phyloP scores from a whole-genome alignment of 177 flowering plant species.

The Vitis hybrid region DNA sequence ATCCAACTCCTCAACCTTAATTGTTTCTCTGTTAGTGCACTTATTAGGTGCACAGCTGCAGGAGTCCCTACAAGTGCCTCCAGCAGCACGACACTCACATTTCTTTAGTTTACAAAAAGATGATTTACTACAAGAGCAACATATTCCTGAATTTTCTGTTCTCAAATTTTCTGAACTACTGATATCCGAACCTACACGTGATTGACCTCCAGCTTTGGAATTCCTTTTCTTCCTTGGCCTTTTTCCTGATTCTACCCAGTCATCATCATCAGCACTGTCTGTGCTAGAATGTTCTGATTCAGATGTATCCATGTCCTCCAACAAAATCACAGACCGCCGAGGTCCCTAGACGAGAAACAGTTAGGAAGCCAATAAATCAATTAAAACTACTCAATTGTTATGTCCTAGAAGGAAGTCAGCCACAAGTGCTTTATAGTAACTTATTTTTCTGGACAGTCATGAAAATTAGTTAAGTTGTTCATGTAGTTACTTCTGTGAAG shows the following conservation, averaged over 20 bases:
- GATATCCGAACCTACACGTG: conserved; percentile 6
- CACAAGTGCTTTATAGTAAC: too few species aligned
- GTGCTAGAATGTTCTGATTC: conserved; percentile 60
- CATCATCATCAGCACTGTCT: conserved; percentile 29
- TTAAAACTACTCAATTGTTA: too few species aligned
- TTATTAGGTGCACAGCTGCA: conserved; percentile 61
- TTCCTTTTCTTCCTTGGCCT: conserved; percentile 31
- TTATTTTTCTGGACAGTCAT: background rate
- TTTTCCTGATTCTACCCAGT: conserved; percentile 41
- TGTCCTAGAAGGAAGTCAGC: too few species aligned
- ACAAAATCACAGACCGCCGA: conserved; percentile 24
- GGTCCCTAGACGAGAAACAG: conserved; percentile 16
- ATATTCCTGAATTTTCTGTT: conserved; percentile 23
- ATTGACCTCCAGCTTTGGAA: conserved; percentile 25
- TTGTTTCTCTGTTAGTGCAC: conserved; percentile 61
- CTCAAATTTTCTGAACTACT: conserved; percentile 15
- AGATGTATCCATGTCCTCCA: conserved; percentile 88
- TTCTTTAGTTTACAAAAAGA: conserved; percentile 76
- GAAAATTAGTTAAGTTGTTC: background rate
- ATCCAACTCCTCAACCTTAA: conserved; percentile 17
- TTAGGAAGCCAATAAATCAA: background rate
- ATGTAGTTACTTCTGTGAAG: background rate
- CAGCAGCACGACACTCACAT: conserved; percentile 67
- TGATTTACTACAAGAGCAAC: conserved; percentile 68
- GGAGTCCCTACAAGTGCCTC: conserved; percentile 50